Conservation (phyloP, 2,329 filamentous ascomycete species). For the Ceratocystis huliohia region DNA sequence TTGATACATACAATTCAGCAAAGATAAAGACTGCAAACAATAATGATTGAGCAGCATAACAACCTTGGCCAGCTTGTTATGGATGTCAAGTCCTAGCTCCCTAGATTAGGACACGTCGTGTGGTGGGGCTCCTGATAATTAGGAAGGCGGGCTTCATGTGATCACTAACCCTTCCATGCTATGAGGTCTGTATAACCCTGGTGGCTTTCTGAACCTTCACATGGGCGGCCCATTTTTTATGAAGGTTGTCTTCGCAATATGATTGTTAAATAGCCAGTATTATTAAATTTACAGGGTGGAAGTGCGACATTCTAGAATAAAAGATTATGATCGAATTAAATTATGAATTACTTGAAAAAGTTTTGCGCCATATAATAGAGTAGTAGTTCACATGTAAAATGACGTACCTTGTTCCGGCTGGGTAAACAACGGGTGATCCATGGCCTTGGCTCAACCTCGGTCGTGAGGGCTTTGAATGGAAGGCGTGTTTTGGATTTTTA, state of each 20-base stretch:
- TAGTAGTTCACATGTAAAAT: background rate
- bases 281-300: too few relatives aligned
- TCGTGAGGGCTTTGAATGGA: background rate
- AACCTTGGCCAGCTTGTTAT: background rate
- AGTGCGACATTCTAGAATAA: background rate
- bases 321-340: background rate
- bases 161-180: background rate
- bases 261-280: background rate
- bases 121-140: constrained; percentile 3
- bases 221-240: too few relatives aligned
- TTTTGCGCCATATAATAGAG: background rate
- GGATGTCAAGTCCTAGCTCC: background rate
- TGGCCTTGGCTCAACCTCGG: background rate
- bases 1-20: constrained; percentile 4
- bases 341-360: background rate
- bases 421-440: constrained; percentile 10
- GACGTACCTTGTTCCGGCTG: background rate
- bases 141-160: background rate
- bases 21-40: background rate
- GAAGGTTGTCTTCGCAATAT: too few relatives aligned
- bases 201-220: too few relatives aligned
- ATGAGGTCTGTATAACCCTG: background rate
- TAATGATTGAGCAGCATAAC: background rate
- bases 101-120: constrained; percentile 20
- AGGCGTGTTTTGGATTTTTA: background rate